Evolutionary conservation across 164 flowering plant species (phyloP).

Genomic region (Magnolia sinica): DNA sequence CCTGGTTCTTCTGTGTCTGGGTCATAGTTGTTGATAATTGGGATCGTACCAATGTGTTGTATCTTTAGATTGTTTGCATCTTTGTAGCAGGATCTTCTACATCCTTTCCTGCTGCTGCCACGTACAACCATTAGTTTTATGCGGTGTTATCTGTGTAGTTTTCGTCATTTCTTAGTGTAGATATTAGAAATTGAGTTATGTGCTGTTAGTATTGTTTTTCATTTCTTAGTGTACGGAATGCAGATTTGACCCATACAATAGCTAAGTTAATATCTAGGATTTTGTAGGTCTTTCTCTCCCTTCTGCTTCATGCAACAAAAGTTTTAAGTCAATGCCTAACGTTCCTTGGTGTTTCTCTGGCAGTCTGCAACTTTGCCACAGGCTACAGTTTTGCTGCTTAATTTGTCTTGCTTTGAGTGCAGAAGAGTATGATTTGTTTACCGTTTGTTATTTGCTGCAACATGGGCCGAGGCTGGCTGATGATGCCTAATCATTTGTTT

Average conservation of each 20-base stretch:
- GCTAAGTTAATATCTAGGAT: not conserved
- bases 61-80: not conserved
- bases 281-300: no score
- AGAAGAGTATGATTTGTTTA: no score
- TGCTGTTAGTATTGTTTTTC: not conserved
- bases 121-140: not conserved
- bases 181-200: no score
- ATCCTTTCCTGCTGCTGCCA: not conserved
- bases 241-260: not conserved
- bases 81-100: not conserved
- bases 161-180: not conserved
- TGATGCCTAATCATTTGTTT: no score
- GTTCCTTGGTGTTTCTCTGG: no score
- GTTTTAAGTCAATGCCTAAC: no score
- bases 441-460: no score
- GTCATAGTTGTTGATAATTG: not conserved
- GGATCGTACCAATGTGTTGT: not conserved
- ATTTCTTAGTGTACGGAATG: not conserved
- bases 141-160: not conserved
- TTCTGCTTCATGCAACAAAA: no score
- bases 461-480: no score
- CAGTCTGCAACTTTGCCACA: no score
- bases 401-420: no score
- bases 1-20: not conserved
- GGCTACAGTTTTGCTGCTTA: no score